A percentile compares a stretch with the other conserved stretches of the same genome.
These are phyloP conservation scores for Ascochyta lentis DNA, from an alignment of 2,329 filamentous ascomycete species.

Conservation along the genomic window DNA sequence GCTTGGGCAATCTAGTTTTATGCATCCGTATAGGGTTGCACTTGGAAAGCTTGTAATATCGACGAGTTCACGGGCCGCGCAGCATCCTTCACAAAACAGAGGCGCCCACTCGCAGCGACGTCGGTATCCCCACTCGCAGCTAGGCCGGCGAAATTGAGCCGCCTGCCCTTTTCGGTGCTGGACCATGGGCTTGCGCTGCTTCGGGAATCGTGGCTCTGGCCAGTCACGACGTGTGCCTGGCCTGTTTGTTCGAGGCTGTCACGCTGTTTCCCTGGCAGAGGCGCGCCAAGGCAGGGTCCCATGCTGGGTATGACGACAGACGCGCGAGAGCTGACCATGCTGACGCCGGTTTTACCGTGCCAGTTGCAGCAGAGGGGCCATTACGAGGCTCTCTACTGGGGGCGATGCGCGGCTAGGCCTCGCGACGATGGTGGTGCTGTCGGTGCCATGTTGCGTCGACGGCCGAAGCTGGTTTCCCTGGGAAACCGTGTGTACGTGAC, in stretches of 20 bases:
- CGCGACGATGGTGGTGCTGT: constrained; percentile 19
- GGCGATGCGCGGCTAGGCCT: constrained; percentile 22
- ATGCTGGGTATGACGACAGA: constrained; percentile 42
- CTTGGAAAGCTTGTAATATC: constrained; percentile 35
- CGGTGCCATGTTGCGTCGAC: constrained; percentile 14
- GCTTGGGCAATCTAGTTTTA: constrained; percentile 39
- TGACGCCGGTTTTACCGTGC: constrained; percentile 25
- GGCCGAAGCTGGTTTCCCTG: constrained; percentile 28
- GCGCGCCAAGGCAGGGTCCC: constrained; percentile 31
- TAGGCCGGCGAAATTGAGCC: constrained; percentile 36
- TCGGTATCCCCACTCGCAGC: constrained; percentile 26
- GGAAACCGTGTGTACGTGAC: constrained; percentile 36
- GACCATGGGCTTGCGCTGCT: constrained; percentile 19
- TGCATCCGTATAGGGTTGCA: constrained; percentile 36
- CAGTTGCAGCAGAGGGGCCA: constrained; percentile 27
- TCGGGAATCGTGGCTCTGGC: constrained; percentile 26
- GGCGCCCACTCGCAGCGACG: constrained; percentile 16
- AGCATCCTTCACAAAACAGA: constrained; percentile 28
- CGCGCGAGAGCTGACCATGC: constrained; percentile 24
- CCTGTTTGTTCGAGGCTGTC: constrained; percentile 24
- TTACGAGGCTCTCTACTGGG: constrained; percentile 7
- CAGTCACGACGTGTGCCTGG: constrained; percentile 27
- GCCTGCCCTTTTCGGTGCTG: constrained; percentile 36
- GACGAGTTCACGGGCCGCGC: constrained; percentile 40
- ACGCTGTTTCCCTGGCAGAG: constrained; percentile 35